Evolutionary conservation across 1,139 yeast genomes (phyloP), one percentile per base, ranked within the genome.

Genomic region (Scheffersomyces insectosa): DNA sequence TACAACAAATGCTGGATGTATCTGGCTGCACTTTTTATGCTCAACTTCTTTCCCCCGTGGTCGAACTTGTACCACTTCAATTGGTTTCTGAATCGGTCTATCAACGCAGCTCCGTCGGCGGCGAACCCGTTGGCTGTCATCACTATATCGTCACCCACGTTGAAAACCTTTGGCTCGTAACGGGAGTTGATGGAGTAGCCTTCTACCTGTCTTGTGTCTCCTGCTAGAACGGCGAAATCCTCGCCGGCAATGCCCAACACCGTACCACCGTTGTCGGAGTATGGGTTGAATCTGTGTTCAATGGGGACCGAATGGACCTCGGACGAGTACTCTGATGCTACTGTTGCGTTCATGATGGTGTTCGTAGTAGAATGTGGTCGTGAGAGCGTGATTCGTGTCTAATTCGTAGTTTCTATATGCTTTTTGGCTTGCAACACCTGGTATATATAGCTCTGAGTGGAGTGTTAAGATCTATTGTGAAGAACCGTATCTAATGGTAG

Each of bases 191-290:
- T 95, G 50, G 90, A 85, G 70, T 89, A 93, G 30, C 97, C 99
- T 31, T 87, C 85, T 6, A 96, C 90, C 63, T 88, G 96, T 72
- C 99, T 85, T 15, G 99, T 93, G 66, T 95, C 99, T 40, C 99
- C 98, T 1, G 99, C 99, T 49, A 93, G 77, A 33, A 93, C 95
- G 28, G 97, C 97, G 60, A 90, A 93, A 66, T 93, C 98, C 62
- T 88, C 88, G 39, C 99, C 99, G 3, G 99, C 97, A 67, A 93
- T 93, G 46, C 98, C 99, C 53, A 93, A 73, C 45, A 91, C 93
- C 6, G 98, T 91, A 57, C 99, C 99, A 55, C 99, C 99, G 60
- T 91, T 90, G 66, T 93, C 97, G 40, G 95, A 77, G 71, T 93
- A 93, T 42, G 99, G 99, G 61, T 93, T 91, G 75, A 93, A 93